Conservation (phyloP, 1,284 basidiomycete genomes). For the Sparassis latifolia region DNA sequence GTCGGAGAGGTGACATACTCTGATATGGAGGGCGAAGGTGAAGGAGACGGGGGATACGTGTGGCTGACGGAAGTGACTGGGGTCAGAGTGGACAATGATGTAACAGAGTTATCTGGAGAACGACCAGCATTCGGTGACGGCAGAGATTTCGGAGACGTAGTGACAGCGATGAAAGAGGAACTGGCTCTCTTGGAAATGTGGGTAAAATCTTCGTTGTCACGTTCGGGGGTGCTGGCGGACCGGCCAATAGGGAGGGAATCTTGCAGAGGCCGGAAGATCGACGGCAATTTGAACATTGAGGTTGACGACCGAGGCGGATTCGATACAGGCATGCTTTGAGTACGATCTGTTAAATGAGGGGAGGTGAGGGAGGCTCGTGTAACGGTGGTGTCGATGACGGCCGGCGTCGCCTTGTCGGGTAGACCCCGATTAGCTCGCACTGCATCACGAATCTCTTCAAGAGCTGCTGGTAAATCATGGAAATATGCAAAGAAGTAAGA, state of each 20-base stretch:
- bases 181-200: conserved; percentile 50
- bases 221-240: conserved; percentile 25
- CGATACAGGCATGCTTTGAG: conserved; percentile 22
- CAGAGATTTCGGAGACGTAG: conserved; percentile 28
- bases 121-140: conserved; percentile 17
- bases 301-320: conserved; percentile 11
- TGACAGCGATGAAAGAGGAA: conserved; percentile 57
- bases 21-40: conserved; percentile 37
- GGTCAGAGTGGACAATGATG: conserved; percentile 18
- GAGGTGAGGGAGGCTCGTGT: conserved; percentile 29
- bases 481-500: conserved; percentile 95
- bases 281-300: conserved; percentile 53
- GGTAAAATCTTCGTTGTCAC: conserved; percentile 58
- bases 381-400: conserved; percentile 64
- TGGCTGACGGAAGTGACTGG: conserved; percentile 32
- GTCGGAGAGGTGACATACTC: conserved; percentile 27
- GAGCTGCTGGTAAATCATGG: conserved; percentile 66
- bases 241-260: conserved; percentile 37
- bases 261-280: conserved; percentile 58
- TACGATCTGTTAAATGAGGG: conserved; percentile 30
- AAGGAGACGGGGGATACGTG: conserved; percentile 73
- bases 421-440: conserved; percentile 51
- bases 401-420: conserved; percentile 33
- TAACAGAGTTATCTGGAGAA: conserved; percentile 8
- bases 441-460: conserved; percentile 73